These are phyloP conservation scores for Seiridium unicorne DNA, from an alignment of 2,329 filamentous ascomycete species.

Conservation along the genomic window DNA sequence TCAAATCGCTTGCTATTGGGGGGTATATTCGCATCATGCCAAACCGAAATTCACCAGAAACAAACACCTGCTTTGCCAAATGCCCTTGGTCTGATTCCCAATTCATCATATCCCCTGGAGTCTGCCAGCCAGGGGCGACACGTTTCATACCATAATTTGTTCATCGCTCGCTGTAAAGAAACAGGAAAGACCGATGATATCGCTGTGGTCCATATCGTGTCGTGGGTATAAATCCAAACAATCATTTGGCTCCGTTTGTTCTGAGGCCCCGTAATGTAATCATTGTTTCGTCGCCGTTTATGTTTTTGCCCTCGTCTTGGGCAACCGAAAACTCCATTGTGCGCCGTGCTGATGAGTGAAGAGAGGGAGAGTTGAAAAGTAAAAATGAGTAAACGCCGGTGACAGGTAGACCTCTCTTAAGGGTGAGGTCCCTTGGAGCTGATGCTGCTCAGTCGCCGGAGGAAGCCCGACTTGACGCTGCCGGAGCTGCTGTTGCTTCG, in stretches of 20 bases:
- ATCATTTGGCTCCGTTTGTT: slow-evolving; percentile 24
- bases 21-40: slow-evolving; percentile 21
- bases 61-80: slow-evolving; percentile 31
- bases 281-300: slow-evolving; percentile 1
- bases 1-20: slow-evolving; percentile 19
- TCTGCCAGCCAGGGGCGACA: slow-evolving; percentile 24
- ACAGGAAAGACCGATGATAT: neutral
- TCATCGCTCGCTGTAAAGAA: neutral
- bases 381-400: neutral
- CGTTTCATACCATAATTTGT: neutral
- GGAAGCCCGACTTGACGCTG: slow-evolving; percentile 31
- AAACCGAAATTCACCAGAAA: slow-evolving; percentile 41
- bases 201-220: slow-evolving; percentile 4
- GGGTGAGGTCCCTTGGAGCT: slow-evolving; percentile 30
- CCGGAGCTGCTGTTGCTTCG: slow-evolving; percentile 26
- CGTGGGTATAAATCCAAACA: slow-evolving; percentile 13
- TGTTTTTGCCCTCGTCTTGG: slow-evolving; percentile 4
- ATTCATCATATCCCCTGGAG: slow-evolving; percentile 18
- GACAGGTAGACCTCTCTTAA: slow-evolving; percentile 8
- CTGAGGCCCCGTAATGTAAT: slow-evolving; percentile 27
- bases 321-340: neutral
- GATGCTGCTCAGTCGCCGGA: slow-evolving; percentile 37
- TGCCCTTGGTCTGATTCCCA: slow-evolving; percentile 9
- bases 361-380: neutral
- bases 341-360: slow-evolving; percentile 1